Base-by-base conservation (phyloP, 2,329 filamentous ascomycete species). In the Penicillium griseofulvum region DNA sequence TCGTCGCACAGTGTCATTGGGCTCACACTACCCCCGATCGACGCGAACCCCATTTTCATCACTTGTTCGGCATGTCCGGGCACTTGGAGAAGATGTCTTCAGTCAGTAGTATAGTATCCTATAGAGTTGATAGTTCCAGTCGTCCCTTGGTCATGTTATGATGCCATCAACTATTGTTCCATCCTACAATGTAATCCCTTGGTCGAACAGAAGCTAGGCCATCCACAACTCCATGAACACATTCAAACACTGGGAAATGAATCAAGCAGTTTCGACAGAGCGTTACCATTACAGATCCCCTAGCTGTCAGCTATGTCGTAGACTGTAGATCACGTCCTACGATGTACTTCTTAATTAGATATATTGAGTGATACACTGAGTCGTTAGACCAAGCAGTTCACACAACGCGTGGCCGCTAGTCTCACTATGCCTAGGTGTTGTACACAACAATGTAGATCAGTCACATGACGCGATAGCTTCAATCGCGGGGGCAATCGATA, bases 1-100 rank as follows among this genome's bases (percentile, higher is more conserved):
- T 72, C 66, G 70, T 72, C 68, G 74, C 85, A 89, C 83, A 76
- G 87, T 89, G 86, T 89, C 85, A 84, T 81, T 79, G 81, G 85
- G 85, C 84, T 87, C 82, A 85, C 87, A 89, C 87, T 89, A 82
- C 78, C 80, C 83, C 85, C 80, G 80, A 83, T 83, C 74, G 85
- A 88, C 81, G 87, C 87, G 84, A 89, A 74, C 60, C 64, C 63
- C 34, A 72, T 76, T 76, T 84, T 84, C 84, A 82, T 86, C 84
- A 76, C 78, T 65, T 60, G 68, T 71, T 67, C 77, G 79, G 82
- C 78, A 78, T 75, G 76, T 64, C 77, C 77, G 74, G 71, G 70
- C 74, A 65, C 69, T 81, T 79, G 81, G 83, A 76, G 85, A 86
- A 86, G 83, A 78, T 69, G 59, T n/a, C 19, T n/a, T n/a, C n/a